Base-by-base conservation (phyloP, 495 filamentous ascomycete species). In the Aspergillus kassunensis region DNA sequence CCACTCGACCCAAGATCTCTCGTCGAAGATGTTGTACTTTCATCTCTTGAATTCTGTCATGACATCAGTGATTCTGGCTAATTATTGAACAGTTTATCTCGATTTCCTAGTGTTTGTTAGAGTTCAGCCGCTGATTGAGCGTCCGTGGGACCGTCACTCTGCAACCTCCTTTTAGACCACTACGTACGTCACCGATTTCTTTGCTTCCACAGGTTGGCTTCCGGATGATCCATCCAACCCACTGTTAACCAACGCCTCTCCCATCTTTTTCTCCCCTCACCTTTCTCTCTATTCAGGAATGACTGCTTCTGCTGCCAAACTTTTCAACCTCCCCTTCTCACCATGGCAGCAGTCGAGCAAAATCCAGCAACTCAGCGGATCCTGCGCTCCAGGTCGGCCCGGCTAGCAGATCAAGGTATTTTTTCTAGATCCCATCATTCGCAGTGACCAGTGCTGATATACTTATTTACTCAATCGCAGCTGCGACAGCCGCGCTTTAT, bases 401-500 rank as follows among this genome's bases (percentile, higher is more conserved):
- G 68, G 49, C 44, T 73, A 56, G 66, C 70, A 33, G 71, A 74
- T 52, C 71, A 75, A 56, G 72, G 72, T 75, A 59, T 1, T 1
- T 29, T 66, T 65, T 27, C 24, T 33, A 20, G 42, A 57, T 57
- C 1, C 8, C 18, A 8, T 20, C 20, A 20, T 21, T 15, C 30
- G 29, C 19, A n/a, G 29, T 12, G 16, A 12, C 23, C 27, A 12
- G 20, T 25, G 42, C 48, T 57, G 44, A 51, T 33, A 23, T 37
- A 15, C 15, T 12, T 37, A 15, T 10, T 12, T 15, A 8, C n/a
- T 44, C 4, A 15, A 30, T 19, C 3, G 30, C 36, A 80, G 77
- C 77, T 60, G 75, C 77, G 12, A 77, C 76, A 11, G 77, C 77
- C 60, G 77, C 77, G 11, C 63, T 80, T 1, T 79, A 77, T 62